Evolutionary conservation across 306 rosid species (phyloP), one percentile per base, ranked within the genome.

Genomic region (Acacia crassicarpa): DNA sequence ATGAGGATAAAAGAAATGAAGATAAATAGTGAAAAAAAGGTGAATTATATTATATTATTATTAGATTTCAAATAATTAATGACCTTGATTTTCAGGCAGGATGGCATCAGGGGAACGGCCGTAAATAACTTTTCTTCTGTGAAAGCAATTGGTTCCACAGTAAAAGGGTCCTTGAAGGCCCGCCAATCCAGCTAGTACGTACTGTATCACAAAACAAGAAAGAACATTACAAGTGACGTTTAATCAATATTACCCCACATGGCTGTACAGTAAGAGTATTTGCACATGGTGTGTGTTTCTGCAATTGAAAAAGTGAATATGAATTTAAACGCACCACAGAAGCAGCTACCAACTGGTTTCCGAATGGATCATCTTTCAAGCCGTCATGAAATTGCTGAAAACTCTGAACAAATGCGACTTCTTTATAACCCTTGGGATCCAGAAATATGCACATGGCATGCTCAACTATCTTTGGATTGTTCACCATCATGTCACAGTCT

Each of bases 401-500:
- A 78, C 75, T 84, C 44, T 92, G 98, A 44, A 53, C 95, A 80
- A 82, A 94, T n/a, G 95, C 96, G 20, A 87, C 84, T 23, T 91
- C 91, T n/a, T 74, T 73, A 43, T 83, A 78, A 11, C 67, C 68
- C 71, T 87, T 67, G 23, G 95, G 46, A 74, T 82, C 88, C 20
- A 81, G 53, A 58, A 94, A 67, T 54, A 89, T 49, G 74, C 95
- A 92, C 87, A 94, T 79, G 16, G 93, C 92, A n/a, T 91, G 89
- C 15, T 83, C 73, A 65, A 70, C 54, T 25, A 84, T 67, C 48
- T 89, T 84, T 4, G 97, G 93, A 38, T 89, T 82, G 84, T 87
- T 92, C 44, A 33, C 91, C 80, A 76, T 81, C 97, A 94, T 92
- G 85, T 94, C 97, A 35, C 96, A 94, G 51, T 94, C 98, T 12